Percentiles rank a stretch among this genome's conserved stretches.
Evolutionary conservation across 352 stramenopile genomes (phyloP).

Genomic region (Globisporangium carolinianum): DNA sequence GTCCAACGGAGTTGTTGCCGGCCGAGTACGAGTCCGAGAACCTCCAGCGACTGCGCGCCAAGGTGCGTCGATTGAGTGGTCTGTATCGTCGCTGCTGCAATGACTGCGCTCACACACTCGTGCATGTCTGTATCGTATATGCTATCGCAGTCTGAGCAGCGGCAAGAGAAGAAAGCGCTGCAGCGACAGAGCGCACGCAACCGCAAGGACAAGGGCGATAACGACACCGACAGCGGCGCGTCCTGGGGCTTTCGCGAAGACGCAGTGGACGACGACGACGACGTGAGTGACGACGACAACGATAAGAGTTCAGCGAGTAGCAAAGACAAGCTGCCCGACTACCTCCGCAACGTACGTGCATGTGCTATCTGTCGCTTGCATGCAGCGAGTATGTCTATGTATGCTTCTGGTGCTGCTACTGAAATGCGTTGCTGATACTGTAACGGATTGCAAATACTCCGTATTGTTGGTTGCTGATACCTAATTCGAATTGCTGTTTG

Average conservation of each 20-base stretch:
- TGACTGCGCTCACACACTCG: not conserved
- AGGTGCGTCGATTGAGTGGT: slow-evolving; percentile 1
- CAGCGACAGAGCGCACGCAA: slow-evolving; percentile 9
- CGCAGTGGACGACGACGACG: slow-evolving; percentile 48
- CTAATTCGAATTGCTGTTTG: not conserved
- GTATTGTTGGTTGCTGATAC: not conserved
- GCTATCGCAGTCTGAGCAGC: not conserved
- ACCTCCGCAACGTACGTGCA: slow-evolving; percentile 52
- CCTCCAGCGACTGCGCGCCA: slow-evolving; percentile 27
- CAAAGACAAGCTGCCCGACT: slow-evolving; percentile 47
- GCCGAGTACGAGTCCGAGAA: slow-evolving; percentile 72
- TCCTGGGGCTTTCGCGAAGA: slow-evolving; percentile 85
- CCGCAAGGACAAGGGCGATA: not conserved
- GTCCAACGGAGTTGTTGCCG: slow-evolving; percentile 54
- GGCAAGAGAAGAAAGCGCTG: slow-evolving; percentile 14
- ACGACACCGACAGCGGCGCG: slow-evolving; percentile 23
- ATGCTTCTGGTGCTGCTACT: slow-evolving; percentile 1
- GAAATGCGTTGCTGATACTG: not conserved
- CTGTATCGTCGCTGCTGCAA: not conserved
- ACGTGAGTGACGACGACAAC: slow-evolving; percentile 15
- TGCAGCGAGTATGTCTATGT: not conserved
- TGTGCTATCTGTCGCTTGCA: not conserved
- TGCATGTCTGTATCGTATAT: not conserved
- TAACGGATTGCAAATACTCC: not conserved
- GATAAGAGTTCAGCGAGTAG: not conserved